These are phyloP conservation scores for Paratinospora sagittata DNA, from an alignment of 164 flowering plant species.

Conservation along the genomic window DNA sequence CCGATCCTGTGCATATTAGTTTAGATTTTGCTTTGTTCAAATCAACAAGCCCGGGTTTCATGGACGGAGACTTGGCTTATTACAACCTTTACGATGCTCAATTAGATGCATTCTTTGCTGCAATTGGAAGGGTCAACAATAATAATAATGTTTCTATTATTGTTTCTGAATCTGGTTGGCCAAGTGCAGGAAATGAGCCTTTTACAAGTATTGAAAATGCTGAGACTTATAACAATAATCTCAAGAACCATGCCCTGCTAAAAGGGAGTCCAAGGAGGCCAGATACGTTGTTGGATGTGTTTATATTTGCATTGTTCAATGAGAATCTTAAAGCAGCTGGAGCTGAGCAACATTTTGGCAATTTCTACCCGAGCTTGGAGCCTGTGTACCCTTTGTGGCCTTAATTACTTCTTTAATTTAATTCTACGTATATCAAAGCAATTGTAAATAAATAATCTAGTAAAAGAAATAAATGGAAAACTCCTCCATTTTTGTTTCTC, in stretches of 20 bases:
- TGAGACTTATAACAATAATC: conserved; percentile 5
- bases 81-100: neutral
- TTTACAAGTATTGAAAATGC: conserved; percentile 2
- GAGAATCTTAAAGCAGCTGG: neutral
- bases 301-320: conserved; percentile 8
- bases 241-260: neutral
- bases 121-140: neutral
- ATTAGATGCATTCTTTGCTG: neutral
- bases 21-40: conserved; percentile 5
- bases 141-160: neutral
- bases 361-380: conserved; percentile 2
- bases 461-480: too few species aligned
- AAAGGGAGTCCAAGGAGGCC: conserved; percentile 8
- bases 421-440: too few species aligned
- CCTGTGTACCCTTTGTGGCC: conserved; percentile 13
- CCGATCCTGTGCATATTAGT: conserved; percentile 1
- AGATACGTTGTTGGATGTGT: neutral
- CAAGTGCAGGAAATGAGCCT: conserved; percentile 3
- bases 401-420: too few species aligned
- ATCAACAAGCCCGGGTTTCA: neutral
- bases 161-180: conserved; percentile 9
- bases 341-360: conserved; percentile 7
- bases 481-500: too few species aligned
- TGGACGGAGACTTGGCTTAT: neutral
- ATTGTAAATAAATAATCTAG: too few species aligned